Base-by-base conservation (phyloP, 768 basidiomycete genomes). In the Tricholoma terreum region DNA sequence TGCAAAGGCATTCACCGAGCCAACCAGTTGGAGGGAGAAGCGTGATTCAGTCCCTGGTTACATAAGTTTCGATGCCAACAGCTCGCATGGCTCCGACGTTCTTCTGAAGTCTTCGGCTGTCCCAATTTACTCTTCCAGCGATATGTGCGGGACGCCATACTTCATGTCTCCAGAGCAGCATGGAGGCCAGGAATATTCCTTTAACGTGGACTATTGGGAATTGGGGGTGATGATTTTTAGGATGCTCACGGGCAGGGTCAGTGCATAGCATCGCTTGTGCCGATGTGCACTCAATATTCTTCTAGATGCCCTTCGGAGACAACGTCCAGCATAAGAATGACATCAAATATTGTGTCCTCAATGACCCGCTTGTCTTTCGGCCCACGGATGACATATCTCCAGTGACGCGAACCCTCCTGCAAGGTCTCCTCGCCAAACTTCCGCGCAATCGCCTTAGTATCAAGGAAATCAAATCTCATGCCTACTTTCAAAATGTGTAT, bases 151-250 rank as follows among this genome's bases (percentile, higher is more conserved):
- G 15, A 46, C 54, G 2, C 45, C 54, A 12, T 55, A 48, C 34
- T 55, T 45, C 33, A 55, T 55, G 54, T 31, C 54, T 22, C 54
- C 54, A 14, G 54, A 55, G 22, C 54, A 55, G 34, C 54, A 55
- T 36, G 8, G 6, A 14, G 54, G 54, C 19, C n/a, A 6, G 8
- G 54, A 55, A 14, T 55, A 55, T 48, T 49, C 43, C 1, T 45
- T 46, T 49, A 45, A 55, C 17, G 45, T 34, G 14, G 54, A 55
- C 43, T 6, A 27, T 33, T 55, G 54, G 54, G 54, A 12, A 6
- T 14, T 55, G 14, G 54, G 54, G 17, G 54, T 55, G n/a, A 31
- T 34, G 3, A 35, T 49, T 1, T 49, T 33, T n/a, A 35, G 54
- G 12, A 55, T 55, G 54, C n/a, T 55, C 33, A 55, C 54, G 1